phyloP scores from a whole-genome alignment of 176 grass and related monocot genomes.

The Pontederia paniculata region DNA sequence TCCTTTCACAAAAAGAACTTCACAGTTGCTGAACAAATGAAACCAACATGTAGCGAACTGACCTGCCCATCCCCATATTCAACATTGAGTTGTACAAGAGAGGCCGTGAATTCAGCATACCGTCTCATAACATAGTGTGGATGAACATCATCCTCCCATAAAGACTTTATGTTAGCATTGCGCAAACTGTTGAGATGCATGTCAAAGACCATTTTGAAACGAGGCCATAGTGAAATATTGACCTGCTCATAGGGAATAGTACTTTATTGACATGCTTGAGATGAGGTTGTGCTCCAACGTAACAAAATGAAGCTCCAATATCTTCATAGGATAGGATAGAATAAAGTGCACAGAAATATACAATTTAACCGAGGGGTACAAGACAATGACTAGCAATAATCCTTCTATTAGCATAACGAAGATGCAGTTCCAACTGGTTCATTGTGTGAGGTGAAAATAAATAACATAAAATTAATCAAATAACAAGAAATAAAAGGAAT shows the following conservation, averaged over 20 bases:
- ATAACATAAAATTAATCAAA: no score
- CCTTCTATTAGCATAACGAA: no score
- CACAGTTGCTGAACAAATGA: not conserved
- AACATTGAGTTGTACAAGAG: constrained; percentile 92
- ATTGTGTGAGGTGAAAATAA: no score
- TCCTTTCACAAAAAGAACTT: not conserved
- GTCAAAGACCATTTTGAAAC: constrained; percentile 99
- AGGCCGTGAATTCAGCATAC: constrained; percentile 95
- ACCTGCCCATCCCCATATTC: constrained; percentile 98
- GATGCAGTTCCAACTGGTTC: no score
- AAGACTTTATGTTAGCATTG: constrained; percentile 74
- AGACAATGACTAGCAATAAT: no score
- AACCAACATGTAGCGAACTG: constrained; percentile 21
- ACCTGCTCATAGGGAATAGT: constrained; percentile 34
- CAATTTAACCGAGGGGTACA: no score
- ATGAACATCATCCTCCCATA: constrained; percentile 97
- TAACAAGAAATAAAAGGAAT: no score
- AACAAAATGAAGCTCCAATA: no score
- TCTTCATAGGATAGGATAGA: no score
- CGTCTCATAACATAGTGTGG: constrained; percentile 90
- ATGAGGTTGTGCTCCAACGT: constrained; percentile 3
- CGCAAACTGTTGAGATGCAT: constrained; percentile 88
- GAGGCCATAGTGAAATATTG: constrained; percentile 83
- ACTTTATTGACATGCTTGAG: constrained; percentile 6
- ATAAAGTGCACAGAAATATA: no score